Percentiles rank a stretch among this genome's conserved stretches.
phyloP scores from a whole-genome alignment of 225 moss, liverwort and hornwort genomes.

The Pseudisothecium myosuroides region DNA sequence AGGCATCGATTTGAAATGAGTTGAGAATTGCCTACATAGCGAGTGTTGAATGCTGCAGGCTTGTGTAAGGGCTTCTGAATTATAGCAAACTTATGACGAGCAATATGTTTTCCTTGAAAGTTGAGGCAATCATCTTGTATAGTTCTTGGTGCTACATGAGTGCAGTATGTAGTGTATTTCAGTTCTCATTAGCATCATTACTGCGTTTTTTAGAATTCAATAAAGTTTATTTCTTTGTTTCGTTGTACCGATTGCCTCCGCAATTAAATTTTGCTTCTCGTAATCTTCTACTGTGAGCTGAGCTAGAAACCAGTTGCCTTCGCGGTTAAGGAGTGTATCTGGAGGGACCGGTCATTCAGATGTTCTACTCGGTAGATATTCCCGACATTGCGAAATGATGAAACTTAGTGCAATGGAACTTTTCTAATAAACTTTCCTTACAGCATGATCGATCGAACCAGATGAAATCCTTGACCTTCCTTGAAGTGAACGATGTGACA shows the following conservation, averaged over 20 bases:
- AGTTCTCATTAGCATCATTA: neutral
- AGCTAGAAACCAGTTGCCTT: neutral
- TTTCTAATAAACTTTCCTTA: neutral
- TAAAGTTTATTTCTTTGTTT: neutral
- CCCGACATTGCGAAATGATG: neutral
- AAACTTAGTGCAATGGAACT: neutral
- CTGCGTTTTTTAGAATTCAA: neutral
- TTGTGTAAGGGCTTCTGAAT: neutral
- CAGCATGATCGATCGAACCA: neutral
- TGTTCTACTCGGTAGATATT: neutral
- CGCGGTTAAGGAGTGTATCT: neutral
- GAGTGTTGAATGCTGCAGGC: neutral
- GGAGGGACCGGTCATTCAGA: neutral
- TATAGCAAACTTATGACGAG: neutral
- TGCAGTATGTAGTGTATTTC: neutral
- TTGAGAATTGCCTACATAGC: neutral
- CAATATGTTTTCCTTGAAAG: neutral
- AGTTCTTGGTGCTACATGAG: neutral
- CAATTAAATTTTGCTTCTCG: neutral
- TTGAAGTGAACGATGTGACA: neutral
- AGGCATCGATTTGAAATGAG: neutral
- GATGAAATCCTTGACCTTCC: neutral
- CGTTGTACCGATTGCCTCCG: neutral
- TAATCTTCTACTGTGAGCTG: neutral
- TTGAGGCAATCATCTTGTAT: neutral